Conservation (phyloP, 306 rosid species). For the Glycine soja region DNA sequence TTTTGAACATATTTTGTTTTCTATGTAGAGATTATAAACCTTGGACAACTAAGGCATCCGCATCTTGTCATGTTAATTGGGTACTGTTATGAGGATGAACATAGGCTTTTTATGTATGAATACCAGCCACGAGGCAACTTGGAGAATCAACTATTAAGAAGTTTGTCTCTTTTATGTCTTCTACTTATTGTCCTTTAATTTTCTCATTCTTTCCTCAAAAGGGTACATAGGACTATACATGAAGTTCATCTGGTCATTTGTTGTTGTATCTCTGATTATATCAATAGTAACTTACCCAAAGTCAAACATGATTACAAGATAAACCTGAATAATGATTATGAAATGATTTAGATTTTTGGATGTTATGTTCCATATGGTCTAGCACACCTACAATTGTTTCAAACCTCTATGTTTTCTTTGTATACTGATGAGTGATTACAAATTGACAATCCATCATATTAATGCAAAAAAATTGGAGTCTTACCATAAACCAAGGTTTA, state of each 20-base stretch:
- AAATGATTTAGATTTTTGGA: constrained; percentile 5
- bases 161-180: constrained; percentile 53
- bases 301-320: constrained; percentile 12
- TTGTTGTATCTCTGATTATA: constrained; percentile 8
- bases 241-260: too few species aligned
- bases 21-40: constrained; percentile 78
- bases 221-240: background rate
- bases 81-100: constrained; percentile 76
- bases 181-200: background rate
- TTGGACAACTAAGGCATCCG: constrained; percentile 82
- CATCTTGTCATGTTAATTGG: constrained; percentile 84
- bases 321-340: background rate
- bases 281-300: background rate
- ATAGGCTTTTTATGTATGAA: constrained; percentile 80
- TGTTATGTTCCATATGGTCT: constrained; percentile 17
- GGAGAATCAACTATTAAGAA: constrained; percentile 79
- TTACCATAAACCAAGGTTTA: constrained; percentile 32
- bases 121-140: constrained; percentile 81
- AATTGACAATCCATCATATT: background rate
- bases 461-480: background rate
- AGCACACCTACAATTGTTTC: background rate
- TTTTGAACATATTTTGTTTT: constrained; percentile 27
- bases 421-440: background rate
- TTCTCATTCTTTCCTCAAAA: background rate
- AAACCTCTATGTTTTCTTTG: background rate